Base-by-base conservation (phyloP, 805 yeast species). In the Pichia ethanolica region DNA sequence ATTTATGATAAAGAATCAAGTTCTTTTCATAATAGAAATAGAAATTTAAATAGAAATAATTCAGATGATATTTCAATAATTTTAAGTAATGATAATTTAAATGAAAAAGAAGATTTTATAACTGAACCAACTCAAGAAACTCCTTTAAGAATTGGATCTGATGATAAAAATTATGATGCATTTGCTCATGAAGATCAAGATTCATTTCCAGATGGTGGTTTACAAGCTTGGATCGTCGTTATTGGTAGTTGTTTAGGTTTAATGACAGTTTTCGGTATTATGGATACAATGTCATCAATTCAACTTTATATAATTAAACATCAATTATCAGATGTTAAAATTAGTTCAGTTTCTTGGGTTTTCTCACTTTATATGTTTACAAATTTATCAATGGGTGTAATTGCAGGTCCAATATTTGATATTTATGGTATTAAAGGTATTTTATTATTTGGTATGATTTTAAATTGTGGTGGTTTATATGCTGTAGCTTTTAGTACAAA, bases 261-360 rank as follows among this genome's bases (percentile, higher is more conserved):
- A 30, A 67, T 75, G 34, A 74, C 81, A 4, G 73, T 60, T 30
- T 75, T 81, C 51, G 89, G 89, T 12, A 54, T 79, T 30, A 65
- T 81, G 59, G 82, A 82, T 58, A 67, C 83, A 1, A 69, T 77
- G 36, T 84, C 87, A 49, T 84, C 79, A 2, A 72, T 83, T 35
- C 83, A 83, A 61, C 72, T 82, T 1, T 79, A 80, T 56, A 72
- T 83, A 8, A 73, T 81, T n/a, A 68, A 67, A 12, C 74, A 83
- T 61, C 86, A 82, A 61, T 64, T 83, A 50, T 65, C 67, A 0
- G 60, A 72, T 46, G 68, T 69, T 5, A 60, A 69, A 8, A 68
- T 79, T 1, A 72, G 82, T 3, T 66, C 78, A 1, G 72, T 82
- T 10, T 76, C 86, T 3, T 83, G 89, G 89, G 73, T 83, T 34